Conservation (phyloP, 1,139 yeast genomes). For the Lizanozyma gosingica region DNA sequence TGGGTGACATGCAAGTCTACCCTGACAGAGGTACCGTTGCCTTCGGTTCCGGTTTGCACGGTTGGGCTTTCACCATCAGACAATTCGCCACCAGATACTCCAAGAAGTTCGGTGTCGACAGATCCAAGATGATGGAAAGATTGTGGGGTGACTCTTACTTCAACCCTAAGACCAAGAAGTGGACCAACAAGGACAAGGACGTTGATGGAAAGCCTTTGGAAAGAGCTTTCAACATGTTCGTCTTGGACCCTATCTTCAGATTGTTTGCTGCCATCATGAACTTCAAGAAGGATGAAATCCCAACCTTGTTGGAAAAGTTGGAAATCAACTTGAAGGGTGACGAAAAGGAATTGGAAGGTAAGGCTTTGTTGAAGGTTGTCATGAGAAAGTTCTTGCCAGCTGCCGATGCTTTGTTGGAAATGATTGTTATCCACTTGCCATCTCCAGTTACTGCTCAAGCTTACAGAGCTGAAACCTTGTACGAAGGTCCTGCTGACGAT, state of each 20-base stretch:
- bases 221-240: conserved; percentile 99
- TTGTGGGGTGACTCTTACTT: conserved; percentile 99
- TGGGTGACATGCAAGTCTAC: conserved; percentile 98
- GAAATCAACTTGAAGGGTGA: conserved; percentile 87
- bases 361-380: conserved; percentile 95
- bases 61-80: conserved; percentile 99
- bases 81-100: conserved; percentile 98
- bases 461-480: conserved; percentile 98
- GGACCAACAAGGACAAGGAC: conserved; percentile 95
- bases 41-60: conserved; percentile 99
- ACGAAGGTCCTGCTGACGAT: conserved; percentile 99
- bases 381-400: conserved; percentile 99
- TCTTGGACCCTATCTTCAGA: conserved; percentile 98
- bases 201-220: conserved; percentile 93
- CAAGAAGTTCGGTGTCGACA: conserved; percentile 99
- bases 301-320: conserved; percentile 82
- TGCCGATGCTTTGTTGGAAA: conserved; percentile 98
- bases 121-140: conserved; percentile 96
- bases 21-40: conserved; percentile 99
- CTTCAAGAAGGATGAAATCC: conserved; percentile 95
- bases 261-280: conserved; percentile 92
- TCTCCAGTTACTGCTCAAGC: conserved; percentile 98
- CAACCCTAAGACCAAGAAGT: conserved; percentile 99
- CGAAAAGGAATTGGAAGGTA: conserved; percentile 96
- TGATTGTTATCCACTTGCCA: conserved; percentile 98